These are phyloP conservation scores for Lentinula lateritia DNA, from an alignment of 768 basidiomycete species.

Conservation along the genomic window DNA sequence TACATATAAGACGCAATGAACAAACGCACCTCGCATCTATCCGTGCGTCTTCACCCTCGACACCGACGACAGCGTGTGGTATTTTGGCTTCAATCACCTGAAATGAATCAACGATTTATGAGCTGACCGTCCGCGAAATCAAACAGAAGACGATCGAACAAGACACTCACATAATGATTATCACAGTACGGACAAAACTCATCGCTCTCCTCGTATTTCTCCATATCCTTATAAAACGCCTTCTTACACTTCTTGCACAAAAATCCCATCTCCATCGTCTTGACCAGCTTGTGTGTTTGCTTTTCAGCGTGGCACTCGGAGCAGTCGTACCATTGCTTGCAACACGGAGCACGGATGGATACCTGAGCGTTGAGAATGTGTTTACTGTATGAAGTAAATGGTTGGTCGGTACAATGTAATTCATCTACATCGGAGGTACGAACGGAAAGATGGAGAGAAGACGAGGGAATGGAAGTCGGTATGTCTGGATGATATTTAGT, in stretches of 20 bases:
- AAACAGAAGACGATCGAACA: neutral
- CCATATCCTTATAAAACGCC: conserved; percentile 95
- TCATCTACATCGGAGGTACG: neutral
- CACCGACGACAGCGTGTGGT: conserved; percentile 75
- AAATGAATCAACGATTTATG: neutral
- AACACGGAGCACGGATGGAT: conserved; percentile 93
- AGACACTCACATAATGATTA: conserved; percentile 81
- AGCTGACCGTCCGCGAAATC: no score
- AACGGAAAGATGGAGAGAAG: neutral
- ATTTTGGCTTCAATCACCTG: conserved; percentile 93
- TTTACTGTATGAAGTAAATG: conserved; percentile 53
- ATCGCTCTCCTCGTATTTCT: conserved; percentile 88
- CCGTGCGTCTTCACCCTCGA: conserved; percentile 90
- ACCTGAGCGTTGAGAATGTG: conserved; percentile 97
- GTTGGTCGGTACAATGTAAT: conserved; percentile 3
- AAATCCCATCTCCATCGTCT: conserved; percentile 81
- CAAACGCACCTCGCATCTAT: conserved; percentile 73
- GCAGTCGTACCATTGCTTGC: conserved; percentile 97
- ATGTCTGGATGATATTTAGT: no score
- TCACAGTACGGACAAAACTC: conserved; percentile 99
- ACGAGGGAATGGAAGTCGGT: no score
- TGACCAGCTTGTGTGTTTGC: conserved; percentile 65
- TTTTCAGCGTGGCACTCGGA: conserved; percentile 89
- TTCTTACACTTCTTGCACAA: conserved; percentile 90
- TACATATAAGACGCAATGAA: neutral